phyloP scores from a whole-genome alignment of 257 asterid genomes.

The Gardenia jasminoides region DNA sequence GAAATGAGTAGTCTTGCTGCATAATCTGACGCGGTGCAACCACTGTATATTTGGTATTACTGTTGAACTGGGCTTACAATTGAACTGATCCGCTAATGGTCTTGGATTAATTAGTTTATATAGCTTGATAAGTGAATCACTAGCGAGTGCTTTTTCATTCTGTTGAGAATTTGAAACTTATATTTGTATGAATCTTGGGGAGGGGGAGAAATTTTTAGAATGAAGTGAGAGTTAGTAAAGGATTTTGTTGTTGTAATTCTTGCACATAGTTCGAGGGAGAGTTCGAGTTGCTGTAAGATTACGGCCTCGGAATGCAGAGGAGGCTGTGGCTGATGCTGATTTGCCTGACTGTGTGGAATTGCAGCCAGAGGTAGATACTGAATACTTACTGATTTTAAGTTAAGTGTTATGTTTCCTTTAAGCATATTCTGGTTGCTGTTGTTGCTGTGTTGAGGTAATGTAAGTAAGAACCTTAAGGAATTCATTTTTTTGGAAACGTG shows the following conservation, averaged over 20 bases:
- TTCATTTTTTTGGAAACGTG: neutral
- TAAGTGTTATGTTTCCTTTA: neutral
- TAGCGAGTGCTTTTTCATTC: neutral
- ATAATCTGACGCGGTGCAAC: neutral
- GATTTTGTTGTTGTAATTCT: neutral
- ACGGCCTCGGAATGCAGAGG: conserved; percentile 81
- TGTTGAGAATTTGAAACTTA: neutral
- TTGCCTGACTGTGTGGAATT: conserved; percentile 87
- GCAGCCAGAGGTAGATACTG: conserved; percentile 81
- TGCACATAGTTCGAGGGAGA: conserved; percentile 57
- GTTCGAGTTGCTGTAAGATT: conserved; percentile 91
- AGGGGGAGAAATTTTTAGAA: neutral
- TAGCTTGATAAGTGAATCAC: neutral
- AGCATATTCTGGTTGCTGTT: neutral
- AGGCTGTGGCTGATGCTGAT: conserved; percentile 77
- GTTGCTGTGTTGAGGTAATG: conserved; percentile 5
- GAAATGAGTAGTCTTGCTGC: neutral
- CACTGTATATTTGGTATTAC: too few species aligned
- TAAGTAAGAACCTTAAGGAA: neutral
- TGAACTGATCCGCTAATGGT: too few species aligned
- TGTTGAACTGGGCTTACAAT: too few species aligned
- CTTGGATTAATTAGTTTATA: too few species aligned
- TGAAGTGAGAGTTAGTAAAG: neutral
- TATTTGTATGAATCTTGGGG: neutral
- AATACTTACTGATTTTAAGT: neutral